Percentiles rank a stretch among this genome's conserved stretches.
phyloP scores from a whole-genome alignment of 371 early-diverging fungal genomes.

The Lichtheimia ramosa region DNA sequence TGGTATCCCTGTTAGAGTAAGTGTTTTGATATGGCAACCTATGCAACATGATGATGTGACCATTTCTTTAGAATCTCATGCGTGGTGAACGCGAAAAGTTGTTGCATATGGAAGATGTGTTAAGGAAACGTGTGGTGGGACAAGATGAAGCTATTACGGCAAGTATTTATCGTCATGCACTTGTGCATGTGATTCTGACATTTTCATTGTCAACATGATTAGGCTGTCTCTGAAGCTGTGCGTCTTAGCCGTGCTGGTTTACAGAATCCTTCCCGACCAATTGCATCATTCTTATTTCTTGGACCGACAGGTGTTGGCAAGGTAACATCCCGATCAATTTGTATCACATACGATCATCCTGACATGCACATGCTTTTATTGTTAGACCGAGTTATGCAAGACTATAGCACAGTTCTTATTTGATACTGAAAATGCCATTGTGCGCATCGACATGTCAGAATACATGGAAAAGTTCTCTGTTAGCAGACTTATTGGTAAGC shows the following conservation, averaged over 20 bases:
- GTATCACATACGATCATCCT: neutral
- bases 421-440: conserved; percentile 85
- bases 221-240: conserved; percentile 83
- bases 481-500: neutral
- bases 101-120: conserved; percentile 72
- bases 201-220: neutral
- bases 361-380: neutral
- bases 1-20: conserved; percentile 82
- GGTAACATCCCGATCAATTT: conserved; percentile 12
- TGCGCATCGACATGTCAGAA: conserved; percentile 93
- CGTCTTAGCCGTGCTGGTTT: conserved; percentile 72
- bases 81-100: conserved; percentile 84
- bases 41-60: neutral
- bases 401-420: conserved; percentile 87
- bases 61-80: conserved; percentile 54
- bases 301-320: conserved; percentile 94
- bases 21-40: conserved; percentile 9
- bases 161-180: conserved; percentile 2
- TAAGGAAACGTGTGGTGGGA: conserved; percentile 81
- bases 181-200: neutral
- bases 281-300: conserved; percentile 89
- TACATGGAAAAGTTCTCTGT: conserved; percentile 67
- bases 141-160: conserved; percentile 73
- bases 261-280: conserved; percentile 68
- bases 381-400: conserved; percentile 86